A percentile compares a stretch with the other conserved stretches of the same genome.
phyloP scores from a whole-genome alignment of 1,284 basidiomycete genomes.

The Pholiota adiposa region DNA sequence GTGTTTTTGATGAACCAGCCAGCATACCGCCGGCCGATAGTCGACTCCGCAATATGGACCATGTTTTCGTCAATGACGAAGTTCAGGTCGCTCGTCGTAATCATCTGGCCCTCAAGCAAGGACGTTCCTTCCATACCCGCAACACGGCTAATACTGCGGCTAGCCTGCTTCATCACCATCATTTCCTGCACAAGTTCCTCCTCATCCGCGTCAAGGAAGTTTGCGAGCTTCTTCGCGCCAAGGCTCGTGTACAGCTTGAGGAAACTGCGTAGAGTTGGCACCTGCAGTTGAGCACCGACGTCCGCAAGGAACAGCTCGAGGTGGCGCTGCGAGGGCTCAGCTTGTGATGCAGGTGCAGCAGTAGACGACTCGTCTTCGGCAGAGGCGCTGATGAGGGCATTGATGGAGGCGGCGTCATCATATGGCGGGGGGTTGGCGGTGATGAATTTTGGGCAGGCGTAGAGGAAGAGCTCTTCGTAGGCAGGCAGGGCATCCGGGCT shows the following conservation, averaged over 20 bases:
- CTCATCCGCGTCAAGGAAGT: constrained; percentile 89
- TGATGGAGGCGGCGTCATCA: constrained; percentile 77
- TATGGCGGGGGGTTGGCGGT: constrained; percentile 93
- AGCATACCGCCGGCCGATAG: constrained; percentile 89
- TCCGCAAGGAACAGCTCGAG: constrained; percentile 83
- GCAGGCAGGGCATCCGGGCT: constrained; percentile 80
- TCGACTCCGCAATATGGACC: constrained; percentile 95
- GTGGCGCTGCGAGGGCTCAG: constrained; percentile 86
- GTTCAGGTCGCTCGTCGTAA: constrained; percentile 92
- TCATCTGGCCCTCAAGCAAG: constrained; percentile 85
- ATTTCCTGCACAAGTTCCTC: constrained; percentile 95
- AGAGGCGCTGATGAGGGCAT: constrained; percentile 39
- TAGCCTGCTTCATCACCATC: constrained; percentile 95
- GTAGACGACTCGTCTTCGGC: constrained; percentile 33
- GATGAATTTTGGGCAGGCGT: constrained; percentile 97
- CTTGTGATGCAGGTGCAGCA: constrained; percentile 25
- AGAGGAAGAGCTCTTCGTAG: constrained; percentile 94
- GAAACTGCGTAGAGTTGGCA: constrained; percentile 89
- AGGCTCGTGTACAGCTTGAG: constrained; percentile 95
- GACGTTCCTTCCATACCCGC: constrained; percentile 52
- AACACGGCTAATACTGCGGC: constrained; percentile 71
- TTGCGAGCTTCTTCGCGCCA: constrained; percentile 89
- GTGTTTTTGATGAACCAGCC: constrained; percentile 98
- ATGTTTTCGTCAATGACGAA: constrained; percentile 97
- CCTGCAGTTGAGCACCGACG: constrained; percentile 76